Evolutionary conservation across 2,329 filamentous ascomycete genomes (phyloP).

Genomic region (Aspergillus pseudonomiae): DNA sequence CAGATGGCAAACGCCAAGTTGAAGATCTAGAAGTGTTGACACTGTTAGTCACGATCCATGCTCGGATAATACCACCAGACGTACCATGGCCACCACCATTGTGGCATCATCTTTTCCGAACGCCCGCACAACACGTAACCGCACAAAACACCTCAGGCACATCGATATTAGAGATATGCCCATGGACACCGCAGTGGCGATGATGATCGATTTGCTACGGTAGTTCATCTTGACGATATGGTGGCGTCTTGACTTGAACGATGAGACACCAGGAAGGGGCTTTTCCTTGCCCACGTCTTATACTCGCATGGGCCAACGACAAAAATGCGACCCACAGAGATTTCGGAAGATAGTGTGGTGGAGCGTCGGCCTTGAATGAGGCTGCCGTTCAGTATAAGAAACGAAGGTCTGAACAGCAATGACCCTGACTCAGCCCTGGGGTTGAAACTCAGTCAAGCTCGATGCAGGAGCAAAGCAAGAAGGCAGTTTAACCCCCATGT

Average conservation of each 20-base stretch:
- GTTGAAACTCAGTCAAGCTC: background rate
- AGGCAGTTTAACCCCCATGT: background rate
- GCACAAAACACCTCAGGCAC: constrained; percentile 5
- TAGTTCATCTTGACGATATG: background rate
- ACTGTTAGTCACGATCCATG: background rate
- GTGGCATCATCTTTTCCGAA: background rate
- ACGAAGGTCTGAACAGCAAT: background rate
- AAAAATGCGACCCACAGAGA: background rate
- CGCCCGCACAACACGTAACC: constrained; percentile 1
- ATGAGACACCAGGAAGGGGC: background rate
- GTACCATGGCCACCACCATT: constrained; percentile 5
- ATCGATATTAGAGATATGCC: background rate
- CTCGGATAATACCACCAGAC: background rate
- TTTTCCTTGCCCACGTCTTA: background rate
- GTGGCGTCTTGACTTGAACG: background rate
- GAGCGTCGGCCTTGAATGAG: background rate
- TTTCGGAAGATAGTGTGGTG: background rate
- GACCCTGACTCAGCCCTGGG: background rate
- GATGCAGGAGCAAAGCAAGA: background rate
- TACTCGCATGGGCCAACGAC: background rate
- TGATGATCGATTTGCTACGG: background rate
- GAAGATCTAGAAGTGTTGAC: background rate
- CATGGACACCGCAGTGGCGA: constrained; percentile 3
- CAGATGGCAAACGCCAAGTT: constrained; percentile 1
- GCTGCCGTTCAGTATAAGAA: background rate